phyloP scores from a whole-genome alignment of 2,329 filamentous ascomycete genomes.

The Alternaria consortialis region DNA sequence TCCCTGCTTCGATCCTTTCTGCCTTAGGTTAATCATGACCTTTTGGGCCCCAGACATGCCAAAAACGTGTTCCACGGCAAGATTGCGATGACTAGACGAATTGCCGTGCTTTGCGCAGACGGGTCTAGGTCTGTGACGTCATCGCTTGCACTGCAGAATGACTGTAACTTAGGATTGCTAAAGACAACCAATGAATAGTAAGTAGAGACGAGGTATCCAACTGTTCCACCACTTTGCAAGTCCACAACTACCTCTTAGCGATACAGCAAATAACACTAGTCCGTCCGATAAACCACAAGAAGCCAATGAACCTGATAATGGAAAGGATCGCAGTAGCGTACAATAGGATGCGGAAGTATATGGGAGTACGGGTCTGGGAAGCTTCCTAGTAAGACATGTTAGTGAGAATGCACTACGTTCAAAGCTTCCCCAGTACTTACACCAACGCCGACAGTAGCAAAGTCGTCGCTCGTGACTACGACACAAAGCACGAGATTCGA shows the following conservation, averaged over 20 bases:
- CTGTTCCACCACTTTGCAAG: not conserved
- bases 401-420: not conserved
- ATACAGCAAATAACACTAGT: slow-evolving; percentile 98
- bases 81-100: not conserved
- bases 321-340: slow-evolving; percentile 87
- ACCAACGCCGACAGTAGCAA: slow-evolving; percentile 83
- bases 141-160: not conserved
- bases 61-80: not conserved
- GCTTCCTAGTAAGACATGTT: slow-evolving; percentile 23
- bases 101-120: not conserved
- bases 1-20: slow-evolving; percentile 20
- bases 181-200: not conserved
- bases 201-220: not conserved
- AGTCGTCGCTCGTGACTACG: slow-evolving; percentile 85
- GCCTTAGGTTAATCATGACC: not conserved
- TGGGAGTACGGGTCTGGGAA: slow-evolving; percentile 72
- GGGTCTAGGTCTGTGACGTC: not conserved
- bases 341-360: slow-evolving; percentile 91
- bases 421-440: slow-evolving; percentile 66
- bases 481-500: slow-evolving; percentile 88
- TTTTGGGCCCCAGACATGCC: not conserved
- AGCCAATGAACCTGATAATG: slow-evolving; percentile 88
- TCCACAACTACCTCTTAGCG: slow-evolving; percentile 63
- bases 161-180: too few species aligned
- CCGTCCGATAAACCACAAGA: slow-evolving; percentile 91